Base-by-base conservation (phyloP, 306 rosid genomes). In the Urtica urens region DNA sequence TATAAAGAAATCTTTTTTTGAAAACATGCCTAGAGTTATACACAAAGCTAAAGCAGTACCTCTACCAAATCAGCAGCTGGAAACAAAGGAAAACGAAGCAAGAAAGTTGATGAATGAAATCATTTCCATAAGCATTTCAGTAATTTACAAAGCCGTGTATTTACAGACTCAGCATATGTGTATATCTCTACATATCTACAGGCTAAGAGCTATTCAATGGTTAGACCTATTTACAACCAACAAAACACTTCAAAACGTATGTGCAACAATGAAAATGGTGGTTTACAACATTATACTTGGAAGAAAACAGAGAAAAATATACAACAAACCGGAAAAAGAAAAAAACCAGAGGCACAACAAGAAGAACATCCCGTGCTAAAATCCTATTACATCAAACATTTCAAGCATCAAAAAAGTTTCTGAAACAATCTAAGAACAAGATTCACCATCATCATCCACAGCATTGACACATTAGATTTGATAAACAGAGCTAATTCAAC, bases 331-430 rank as follows among this genome's bases (percentile, higher is more conserved):
- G 70, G 72, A 78, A 76, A 80, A 78, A 55, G 24, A 77, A 46
- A 76, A 54, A 57, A 38, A 37, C 24, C 16, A 16, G 40, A 30
- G 73, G 66, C 76, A 71, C 60, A 81, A 61, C 41, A 76, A 53
- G 81, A n/a, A n/a, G n/a, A 83, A 46, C 86, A 79, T 67, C 88
- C 73, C 72, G 71, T 51, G 63, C 80, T 74, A 74, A n/a, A 64
- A 72, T 67, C 87, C 94, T 79, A 80, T 31, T 82, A 79, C 90
- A 82, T 68, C 75, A 62, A 11, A 60, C n/a, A n/a, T 72, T 63
- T 69, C 76, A 79, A 67, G 76, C 62, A 77, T 46, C 43, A 65
- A n/a, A n/a, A n/a, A n/a, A 64, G 62, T 39, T 35, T 68, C 59
- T 73, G 51, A 70, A 67, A 66, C 22, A 75, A 68, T 78, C 81